Evolutionary conservation across 768 basidiomycete species (phyloP).

Genomic region (Lactarius sp.): DNA sequence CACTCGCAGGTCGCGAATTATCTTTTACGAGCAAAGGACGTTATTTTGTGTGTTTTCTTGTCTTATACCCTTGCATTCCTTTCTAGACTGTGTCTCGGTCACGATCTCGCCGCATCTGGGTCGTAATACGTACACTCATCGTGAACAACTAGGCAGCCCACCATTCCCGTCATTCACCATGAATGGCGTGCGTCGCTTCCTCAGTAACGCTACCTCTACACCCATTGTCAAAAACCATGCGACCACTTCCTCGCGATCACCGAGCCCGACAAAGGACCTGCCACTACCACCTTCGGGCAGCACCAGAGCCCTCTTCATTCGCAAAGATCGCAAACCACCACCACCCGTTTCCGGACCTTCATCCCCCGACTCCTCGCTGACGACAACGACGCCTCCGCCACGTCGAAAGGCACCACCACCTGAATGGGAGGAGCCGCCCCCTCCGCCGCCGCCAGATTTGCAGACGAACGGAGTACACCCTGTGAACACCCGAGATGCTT

Average conservation of each 20-base stretch:
- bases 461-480: constrained; percentile 12
- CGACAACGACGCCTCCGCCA: constrained; percentile 5
- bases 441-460: background rate
- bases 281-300: constrained; percentile 17
- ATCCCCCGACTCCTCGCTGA: constrained; percentile 28
- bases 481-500: constrained; percentile 70
- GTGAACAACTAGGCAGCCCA: background rate
- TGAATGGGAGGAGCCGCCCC: background rate
- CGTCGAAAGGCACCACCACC: constrained; percentile 14
- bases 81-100: background rate
- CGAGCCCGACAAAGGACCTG: constrained; percentile 23
- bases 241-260: constrained; percentile 26
- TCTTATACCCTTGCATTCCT: background rate
- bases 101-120: background rate
- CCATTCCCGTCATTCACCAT: constrained; percentile 18
- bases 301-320: constrained; percentile 27
- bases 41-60: background rate
- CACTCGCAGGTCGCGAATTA: background rate
- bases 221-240: background rate
- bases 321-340: constrained; percentile 24
- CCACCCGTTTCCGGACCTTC: constrained; percentile 30
- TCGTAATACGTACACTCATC: background rate
- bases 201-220: constrained; percentile 20
- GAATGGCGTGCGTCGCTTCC: constrained; percentile 35
- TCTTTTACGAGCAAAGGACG: background rate